Percentiles rank a stretch among this genome's conserved stretches.
Conservation (phyloP, 805 yeast genomes). For the Kodamaea fukazawae region DNA sequence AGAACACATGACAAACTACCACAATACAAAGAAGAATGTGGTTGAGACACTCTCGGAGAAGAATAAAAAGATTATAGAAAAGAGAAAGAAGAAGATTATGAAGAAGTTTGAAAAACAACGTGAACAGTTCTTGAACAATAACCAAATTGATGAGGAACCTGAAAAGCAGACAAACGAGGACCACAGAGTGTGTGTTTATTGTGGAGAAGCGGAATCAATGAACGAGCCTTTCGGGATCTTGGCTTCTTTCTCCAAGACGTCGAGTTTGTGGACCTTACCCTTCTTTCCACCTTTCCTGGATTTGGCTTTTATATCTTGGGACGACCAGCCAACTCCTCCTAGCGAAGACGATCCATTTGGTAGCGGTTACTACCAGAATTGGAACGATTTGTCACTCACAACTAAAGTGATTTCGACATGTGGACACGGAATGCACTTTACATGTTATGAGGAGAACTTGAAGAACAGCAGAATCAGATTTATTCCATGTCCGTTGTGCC, state of each 20-base stretch:
- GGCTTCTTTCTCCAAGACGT: conserved; percentile 43
- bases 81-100: conserved; percentile 59
- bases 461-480: conserved; percentile 16
- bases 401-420: conserved; percentile 41
- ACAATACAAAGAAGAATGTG: conserved; percentile 24
- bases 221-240: conserved; percentile 60
- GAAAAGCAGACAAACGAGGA: conserved; percentile 11
- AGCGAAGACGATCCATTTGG: conserved; percentile 16
- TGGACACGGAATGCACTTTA: conserved; percentile 52
- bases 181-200: conserved; percentile 20
- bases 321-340: conserved; percentile 18
- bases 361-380: conserved; percentile 19
- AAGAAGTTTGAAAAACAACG: conserved; percentile 59
- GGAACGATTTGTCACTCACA: conserved; percentile 17
- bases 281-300: conserved; percentile 14
- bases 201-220: conserved; percentile 21
- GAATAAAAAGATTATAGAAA: conserved; percentile 55
- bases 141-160: conserved; percentile 18
- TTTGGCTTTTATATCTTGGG: conserved; percentile 23
- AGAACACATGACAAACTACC: conserved; percentile 48
- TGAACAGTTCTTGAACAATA: conserved; percentile 40
- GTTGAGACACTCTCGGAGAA: conserved; percentile 56
- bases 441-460: conserved; percentile 38
- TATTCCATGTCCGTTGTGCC: conserved; percentile 52
- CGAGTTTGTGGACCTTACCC: conserved; percentile 51